These are phyloP conservation scores for Irpex sp. DNA, from an alignment of 1,284 basidiomycete genomes.

Conservation along the genomic window DNA sequence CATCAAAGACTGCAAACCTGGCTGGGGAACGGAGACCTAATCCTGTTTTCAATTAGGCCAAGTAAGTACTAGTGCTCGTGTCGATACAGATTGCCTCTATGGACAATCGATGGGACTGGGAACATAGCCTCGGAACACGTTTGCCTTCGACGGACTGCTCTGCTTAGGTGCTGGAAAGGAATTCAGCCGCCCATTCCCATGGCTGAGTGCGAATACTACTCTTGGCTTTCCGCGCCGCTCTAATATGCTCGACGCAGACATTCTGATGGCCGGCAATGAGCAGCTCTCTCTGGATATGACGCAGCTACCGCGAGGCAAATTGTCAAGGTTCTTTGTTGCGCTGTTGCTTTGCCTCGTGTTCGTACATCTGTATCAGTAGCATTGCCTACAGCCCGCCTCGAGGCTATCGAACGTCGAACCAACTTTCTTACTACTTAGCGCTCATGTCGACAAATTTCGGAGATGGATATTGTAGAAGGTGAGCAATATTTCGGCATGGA, in stretches of 20 bases:
- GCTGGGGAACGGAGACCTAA: constrained; percentile 9
- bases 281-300: background rate
- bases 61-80: background rate
- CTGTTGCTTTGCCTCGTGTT: background rate
- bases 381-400: constrained; percentile 1
- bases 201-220: background rate
- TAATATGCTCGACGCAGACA: background rate
- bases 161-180: constrained; percentile 11
- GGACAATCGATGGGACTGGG: constrained; percentile 14
- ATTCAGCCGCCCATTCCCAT: background rate
- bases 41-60: background rate
- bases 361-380: background rate
- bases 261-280: constrained; percentile 15
- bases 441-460: background rate
- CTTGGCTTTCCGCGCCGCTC: background rate
- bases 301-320: constrained; percentile 1
- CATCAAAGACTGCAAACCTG: background rate
- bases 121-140: constrained; percentile 8
- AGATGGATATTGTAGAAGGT: background rate
- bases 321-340: background rate
- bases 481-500: background rate
- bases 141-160: constrained; percentile 20
- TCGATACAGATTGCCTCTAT: constrained; percentile 11
- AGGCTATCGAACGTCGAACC: constrained; percentile 5
- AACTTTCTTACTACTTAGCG: background rate